Evolutionary conservation across 2,329 filamentous ascomycete species (phyloP).

Genomic region (Talaromyces piceae): DNA sequence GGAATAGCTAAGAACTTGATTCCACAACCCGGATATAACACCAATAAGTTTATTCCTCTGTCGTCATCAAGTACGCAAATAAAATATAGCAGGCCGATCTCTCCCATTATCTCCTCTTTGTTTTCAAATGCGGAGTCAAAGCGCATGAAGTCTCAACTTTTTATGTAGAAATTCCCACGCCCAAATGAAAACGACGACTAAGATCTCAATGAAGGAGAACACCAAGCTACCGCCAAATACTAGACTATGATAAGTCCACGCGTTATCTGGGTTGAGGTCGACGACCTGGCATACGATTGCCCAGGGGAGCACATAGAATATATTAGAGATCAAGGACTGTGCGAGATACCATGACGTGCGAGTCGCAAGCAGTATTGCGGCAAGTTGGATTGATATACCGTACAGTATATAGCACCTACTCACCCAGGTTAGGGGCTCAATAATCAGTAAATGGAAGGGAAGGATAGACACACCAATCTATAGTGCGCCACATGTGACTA

Average conservation of each 20-base stretch:
- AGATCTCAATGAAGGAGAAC: constrained; percentile 16
- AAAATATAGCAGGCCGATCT: no score
- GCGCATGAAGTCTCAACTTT: no score
- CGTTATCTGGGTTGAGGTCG: constrained; percentile 7
- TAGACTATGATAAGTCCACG: constrained; percentile 18
- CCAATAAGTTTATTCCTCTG: no score
- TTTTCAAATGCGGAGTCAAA: no score
- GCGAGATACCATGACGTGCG: constrained; percentile 60
- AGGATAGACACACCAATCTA: no score
- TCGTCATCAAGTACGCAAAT: no score
- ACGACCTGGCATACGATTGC: constrained; percentile 46
- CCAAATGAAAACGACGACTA: constrained; percentile 8
- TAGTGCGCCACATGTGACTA: constrained; percentile 55
- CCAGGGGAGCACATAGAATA: constrained; percentile 64
- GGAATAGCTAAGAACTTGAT: no score
- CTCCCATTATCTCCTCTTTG: no score
- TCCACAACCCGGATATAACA: no score
- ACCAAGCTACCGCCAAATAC: constrained; percentile 18
- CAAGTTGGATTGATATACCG: constrained; percentile 41
- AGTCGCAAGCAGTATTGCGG: constrained; percentile 57
- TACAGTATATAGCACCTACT: constrained; percentile 17
- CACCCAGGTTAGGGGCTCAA: constrained; percentile 11
- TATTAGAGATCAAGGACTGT: constrained; percentile 59
- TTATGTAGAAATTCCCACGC: no score
- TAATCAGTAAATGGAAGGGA: constrained; percentile 45